These are phyloP conservation scores for Cavenderia fasciculata DNA, from an alignment of 78 protist genomes.

Conservation along the genomic window DNA sequence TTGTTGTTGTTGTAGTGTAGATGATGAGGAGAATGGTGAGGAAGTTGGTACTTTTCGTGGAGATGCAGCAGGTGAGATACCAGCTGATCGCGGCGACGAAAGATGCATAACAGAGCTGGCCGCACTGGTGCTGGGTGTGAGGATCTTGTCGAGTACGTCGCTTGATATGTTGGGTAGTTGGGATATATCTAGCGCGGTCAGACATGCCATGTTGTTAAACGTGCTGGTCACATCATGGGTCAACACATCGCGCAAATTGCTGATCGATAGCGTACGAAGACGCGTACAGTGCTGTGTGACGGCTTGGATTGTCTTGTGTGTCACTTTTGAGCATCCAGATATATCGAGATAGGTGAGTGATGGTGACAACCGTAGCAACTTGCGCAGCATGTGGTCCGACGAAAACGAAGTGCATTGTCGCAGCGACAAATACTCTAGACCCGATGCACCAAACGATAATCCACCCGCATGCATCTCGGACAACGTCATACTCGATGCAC, in stretches of 20 bases:
- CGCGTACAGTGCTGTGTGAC: constrained; percentile 17
- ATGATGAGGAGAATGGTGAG: background rate
- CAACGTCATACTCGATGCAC: background rate
- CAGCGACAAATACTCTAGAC: constrained; percentile 1
- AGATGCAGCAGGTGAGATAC: background rate
- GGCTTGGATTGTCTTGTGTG: background rate
- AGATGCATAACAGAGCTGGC: too few relatives aligned
- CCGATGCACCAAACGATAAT: background rate
- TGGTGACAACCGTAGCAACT: constrained; percentile 25
- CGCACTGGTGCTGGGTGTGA: too few relatives aligned
- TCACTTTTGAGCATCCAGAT: constrained; percentile 25
- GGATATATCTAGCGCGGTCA: constrained; percentile 26
- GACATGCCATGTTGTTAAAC: constrained; percentile 4
- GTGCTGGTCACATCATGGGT: background rate
- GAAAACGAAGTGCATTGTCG: constrained; percentile 30
- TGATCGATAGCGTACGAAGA: constrained; percentile 12
- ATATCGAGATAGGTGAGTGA: constrained; percentile 25
- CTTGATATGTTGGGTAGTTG: background rate
- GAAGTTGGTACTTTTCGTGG: background rate
- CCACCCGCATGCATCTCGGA: background rate
- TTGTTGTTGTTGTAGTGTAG: background rate
- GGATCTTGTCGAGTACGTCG: background rate
- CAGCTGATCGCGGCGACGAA: background rate
- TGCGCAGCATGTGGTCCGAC: constrained; percentile 3
- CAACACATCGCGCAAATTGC: background rate